Evolutionary conservation across 148 eudicot species (phyloP).

Genomic region (Nepenthes mirabilis): DNA sequence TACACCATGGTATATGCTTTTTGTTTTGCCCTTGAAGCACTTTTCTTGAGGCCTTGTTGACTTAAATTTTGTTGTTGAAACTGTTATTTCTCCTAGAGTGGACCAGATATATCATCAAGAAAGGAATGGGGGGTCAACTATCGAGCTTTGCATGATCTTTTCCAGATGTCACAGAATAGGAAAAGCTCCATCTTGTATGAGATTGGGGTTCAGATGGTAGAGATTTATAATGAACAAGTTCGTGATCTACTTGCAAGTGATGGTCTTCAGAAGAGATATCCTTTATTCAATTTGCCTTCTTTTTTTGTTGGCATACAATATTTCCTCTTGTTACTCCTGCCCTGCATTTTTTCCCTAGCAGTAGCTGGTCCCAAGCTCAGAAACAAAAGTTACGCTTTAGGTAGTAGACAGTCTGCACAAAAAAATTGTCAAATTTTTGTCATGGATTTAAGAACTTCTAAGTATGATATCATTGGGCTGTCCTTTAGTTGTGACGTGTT

Average conservation of each 20-base stretch:
- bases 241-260: slow-evolving; percentile 62
- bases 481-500: too few relatives aligned
- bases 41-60: neutral
- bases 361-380: too few relatives aligned
- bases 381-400: too few relatives aligned
- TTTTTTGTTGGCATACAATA: neutral
- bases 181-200: slow-evolving; percentile 57
- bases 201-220: slow-evolving; percentile 85
- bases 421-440: too few relatives aligned
- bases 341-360: too few relatives aligned
- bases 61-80: neutral
- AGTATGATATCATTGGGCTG: too few relatives aligned
- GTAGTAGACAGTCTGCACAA: too few relatives aligned
- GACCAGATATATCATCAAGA: slow-evolving; percentile 53
- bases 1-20: slow-evolving; percentile 68
- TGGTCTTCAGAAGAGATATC: slow-evolving; percentile 76
- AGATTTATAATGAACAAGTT: slow-evolving; percentile 91
- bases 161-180: slow-evolving; percentile 64
- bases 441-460: too few relatives aligned
- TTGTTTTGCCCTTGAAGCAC: slow-evolving; percentile 1
- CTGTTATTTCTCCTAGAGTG: slow-evolving; percentile 32
- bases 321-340: too few relatives aligned
- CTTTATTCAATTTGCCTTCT: slow-evolving; percentile 19
- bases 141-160: slow-evolving; percentile 78
- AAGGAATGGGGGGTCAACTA: slow-evolving; percentile 90